Percentiles rank a stretch among this genome's conserved stretches.
phyloP scores from a whole-genome alignment of 2,329 filamentous ascomycete genomes.

The Podosphaera aphanis region DNA sequence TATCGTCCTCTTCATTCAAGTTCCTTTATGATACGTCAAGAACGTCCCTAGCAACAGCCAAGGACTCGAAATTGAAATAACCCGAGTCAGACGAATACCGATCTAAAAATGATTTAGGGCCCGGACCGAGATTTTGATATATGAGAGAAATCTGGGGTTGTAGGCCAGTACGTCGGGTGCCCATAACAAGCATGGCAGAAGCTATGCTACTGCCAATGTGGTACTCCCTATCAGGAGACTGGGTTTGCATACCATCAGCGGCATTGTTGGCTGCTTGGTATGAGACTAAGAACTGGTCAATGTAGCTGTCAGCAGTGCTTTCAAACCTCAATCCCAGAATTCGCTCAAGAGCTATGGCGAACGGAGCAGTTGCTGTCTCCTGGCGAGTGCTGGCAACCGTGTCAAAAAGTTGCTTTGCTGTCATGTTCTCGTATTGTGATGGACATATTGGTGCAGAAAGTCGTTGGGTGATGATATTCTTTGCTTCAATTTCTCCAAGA shows the following conservation, averaged over 20 bases:
- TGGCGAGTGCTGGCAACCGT: neutral
- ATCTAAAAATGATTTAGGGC: neutral
- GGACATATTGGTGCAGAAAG: neutral
- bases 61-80: neutral
- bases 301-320: neutral
- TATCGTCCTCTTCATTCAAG: neutral
- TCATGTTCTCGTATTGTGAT: neutral
- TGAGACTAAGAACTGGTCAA: neutral
- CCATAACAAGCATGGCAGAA: neutral
- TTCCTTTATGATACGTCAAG: neutral
- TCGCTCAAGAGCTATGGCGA: neutral
- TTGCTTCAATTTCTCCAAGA: no score
- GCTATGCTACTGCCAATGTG: no score
- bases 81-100: neutral
- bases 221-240: neutral
- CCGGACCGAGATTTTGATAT: neutral
- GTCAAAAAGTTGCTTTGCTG: neutral
- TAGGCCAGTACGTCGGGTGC: neutral
- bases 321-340: neutral
- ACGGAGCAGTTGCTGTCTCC: neutral
- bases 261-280: neutral
- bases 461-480: neutral
- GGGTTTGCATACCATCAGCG: neutral
- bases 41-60: neutral
- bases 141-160: neutral